Evolutionary conservation across 2,329 filamentous ascomycete genomes (phyloP).

Genomic region (Penicillium sclerotiorum): DNA sequence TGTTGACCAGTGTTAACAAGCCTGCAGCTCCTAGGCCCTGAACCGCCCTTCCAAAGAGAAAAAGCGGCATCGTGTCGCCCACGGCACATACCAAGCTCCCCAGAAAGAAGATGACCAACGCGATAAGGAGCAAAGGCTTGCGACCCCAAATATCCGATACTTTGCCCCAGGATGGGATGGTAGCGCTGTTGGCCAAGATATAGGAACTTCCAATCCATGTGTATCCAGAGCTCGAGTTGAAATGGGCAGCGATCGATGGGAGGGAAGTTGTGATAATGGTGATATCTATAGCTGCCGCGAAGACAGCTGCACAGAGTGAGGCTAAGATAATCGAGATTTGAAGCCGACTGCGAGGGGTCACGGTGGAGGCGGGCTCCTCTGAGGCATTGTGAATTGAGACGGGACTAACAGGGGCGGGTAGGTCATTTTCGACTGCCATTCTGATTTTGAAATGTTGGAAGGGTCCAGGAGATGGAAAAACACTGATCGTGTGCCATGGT

Average conservation of each 20-base stretch:
- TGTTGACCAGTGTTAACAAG: slow-evolving; percentile 51
- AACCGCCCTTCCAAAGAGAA: slow-evolving; percentile 54
- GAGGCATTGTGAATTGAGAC: not conserved
- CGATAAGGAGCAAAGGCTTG: slow-evolving; percentile 52
- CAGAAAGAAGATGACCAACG: slow-evolving; percentile 48
- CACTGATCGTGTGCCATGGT: too few relatives aligned
- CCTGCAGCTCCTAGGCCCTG: slow-evolving; percentile 56
- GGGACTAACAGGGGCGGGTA: too few relatives aligned
- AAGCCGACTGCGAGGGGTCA: not conserved
- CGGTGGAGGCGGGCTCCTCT: not conserved
- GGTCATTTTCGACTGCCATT: not conserved
- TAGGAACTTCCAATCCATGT: slow-evolving; percentile 75
- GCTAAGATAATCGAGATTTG: not conserved
- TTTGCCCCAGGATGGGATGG: slow-evolving; percentile 67
- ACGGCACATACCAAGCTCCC: slow-evolving; percentile 51
- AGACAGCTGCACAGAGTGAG: not conserved
- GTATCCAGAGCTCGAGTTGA: slow-evolving; percentile 46
- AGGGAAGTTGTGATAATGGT: not conserved
- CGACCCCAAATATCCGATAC: slow-evolving; percentile 59
- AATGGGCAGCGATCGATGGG: not conserved
- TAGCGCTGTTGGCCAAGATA: slow-evolving; percentile 66
- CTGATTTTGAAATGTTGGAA: too few relatives aligned
- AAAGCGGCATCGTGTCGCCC: slow-evolving; percentile 46
- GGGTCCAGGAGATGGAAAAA: too few relatives aligned
- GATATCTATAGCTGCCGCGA: not conserved